These are phyloP conservation scores for Quambalaria eucalypti DNA, from an alignment of 1,284 basidiomycete species.

Conservation along the genomic window DNA sequence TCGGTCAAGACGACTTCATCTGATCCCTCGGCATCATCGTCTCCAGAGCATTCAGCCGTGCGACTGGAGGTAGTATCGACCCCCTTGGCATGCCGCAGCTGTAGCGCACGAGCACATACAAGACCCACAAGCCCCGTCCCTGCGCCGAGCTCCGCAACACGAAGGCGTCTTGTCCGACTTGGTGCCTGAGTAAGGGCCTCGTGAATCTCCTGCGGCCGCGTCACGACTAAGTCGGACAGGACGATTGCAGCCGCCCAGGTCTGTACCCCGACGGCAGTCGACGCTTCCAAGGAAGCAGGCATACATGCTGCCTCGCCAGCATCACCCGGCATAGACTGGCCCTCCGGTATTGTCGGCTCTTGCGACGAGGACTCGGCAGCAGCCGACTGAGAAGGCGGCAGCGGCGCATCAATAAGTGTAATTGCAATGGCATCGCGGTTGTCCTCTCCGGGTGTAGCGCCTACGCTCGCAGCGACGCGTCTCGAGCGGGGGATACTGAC, in stretches of 20 bases:
- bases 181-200: not conserved
- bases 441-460: not conserved
- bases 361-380: not conserved
- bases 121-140: not conserved
- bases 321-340: too few relatives aligned
- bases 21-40: not conserved
- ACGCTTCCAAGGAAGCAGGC: not conserved
- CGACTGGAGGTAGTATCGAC: not conserved
- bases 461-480: not conserved
- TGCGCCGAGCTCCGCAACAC: not conserved
- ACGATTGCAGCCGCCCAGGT: not conserved
- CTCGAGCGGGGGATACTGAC: too few relatives aligned
- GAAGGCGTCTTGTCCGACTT: not conserved
- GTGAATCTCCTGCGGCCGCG: not conserved
- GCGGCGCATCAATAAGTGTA: not conserved
- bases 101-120: not conserved
- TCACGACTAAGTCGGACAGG: not conserved
- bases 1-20: not conserved
- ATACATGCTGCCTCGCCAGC: not conserved
- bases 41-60: not conserved
- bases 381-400: not conserved
- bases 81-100: too few relatives aligned
- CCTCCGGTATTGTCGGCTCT: too few relatives aligned
- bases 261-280: not conserved
- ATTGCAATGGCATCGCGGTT: not conserved